Percentiles rank a stretch among this genome's conserved stretches.
Evolutionary conservation across 352 stramenopile genomes (phyloP).

Genomic region (Phytophthora cajani): DNA sequence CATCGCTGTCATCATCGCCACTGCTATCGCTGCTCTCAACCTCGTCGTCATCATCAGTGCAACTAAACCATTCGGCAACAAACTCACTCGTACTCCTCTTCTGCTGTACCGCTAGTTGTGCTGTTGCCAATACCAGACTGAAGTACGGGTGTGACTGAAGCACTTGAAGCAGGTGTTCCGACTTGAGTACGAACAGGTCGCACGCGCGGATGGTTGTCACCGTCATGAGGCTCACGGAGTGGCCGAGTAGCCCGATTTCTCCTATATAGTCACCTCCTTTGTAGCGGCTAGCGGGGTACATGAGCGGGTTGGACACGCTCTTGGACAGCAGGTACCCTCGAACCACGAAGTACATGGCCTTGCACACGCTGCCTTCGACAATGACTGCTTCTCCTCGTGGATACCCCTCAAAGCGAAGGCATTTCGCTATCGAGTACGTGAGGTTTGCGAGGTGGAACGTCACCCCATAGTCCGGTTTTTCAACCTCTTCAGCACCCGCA

Average conservation of each 20-base stretch:
- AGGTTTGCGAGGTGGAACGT: constrained; percentile 35
- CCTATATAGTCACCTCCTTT: constrained; percentile 65
- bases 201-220: constrained; percentile 63
- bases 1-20: constrained; percentile 5
- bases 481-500: constrained; percentile 1
- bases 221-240: constrained; percentile 61
- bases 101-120: constrained; percentile 42
- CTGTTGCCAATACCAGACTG: constrained; percentile 48
- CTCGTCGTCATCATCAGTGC: constrained; percentile 23
- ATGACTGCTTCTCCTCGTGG: constrained; percentile 62
- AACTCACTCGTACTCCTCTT: constrained; percentile 46
- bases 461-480: constrained; percentile 5
- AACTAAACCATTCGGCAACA: constrained; percentile 20
- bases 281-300: constrained; percentile 59
- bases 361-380: constrained; percentile 66
- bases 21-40: constrained; percentile 7
- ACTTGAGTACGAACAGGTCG: constrained; percentile 66
- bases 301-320: constrained; percentile 49
- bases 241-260: constrained; percentile 55
- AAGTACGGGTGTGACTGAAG: constrained; percentile 54
- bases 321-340: constrained; percentile 60
- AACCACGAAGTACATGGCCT: constrained; percentile 77
- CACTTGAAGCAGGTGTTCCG: constrained; percentile 51
- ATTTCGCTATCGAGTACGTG: constrained; percentile 49
- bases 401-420: constrained; percentile 70